Evolutionary conservation across 805 yeast species (phyloP), one percentile per base, ranked within the genome.

Genomic region (Saccharomycopsis oosterbeekiorum): DNA sequence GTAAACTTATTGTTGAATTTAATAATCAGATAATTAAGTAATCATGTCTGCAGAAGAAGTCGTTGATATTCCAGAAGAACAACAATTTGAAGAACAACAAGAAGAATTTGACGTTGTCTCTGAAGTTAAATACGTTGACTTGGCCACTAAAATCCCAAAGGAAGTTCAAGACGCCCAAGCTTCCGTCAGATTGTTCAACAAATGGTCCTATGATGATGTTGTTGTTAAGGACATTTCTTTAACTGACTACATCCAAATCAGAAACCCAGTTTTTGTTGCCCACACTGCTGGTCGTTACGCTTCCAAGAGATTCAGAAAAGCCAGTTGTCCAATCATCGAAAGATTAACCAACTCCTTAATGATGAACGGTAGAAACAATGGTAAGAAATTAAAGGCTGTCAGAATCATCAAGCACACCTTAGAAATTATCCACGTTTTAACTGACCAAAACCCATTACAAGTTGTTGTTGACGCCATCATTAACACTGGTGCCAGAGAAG

Each of bases 301-400:
- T 75, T 79, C 89, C 82, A 94, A 94, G 90, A 92, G 99, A 83
- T 94, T 94, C 89, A 92, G 98, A 88, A 94, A 94, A 88, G 94
- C 98, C 71, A 99, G 94, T 85, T 92, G 97, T 84, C 98, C 98
- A 76, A 87, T 94, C 79, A 80, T 94, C 73, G 99, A 94, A 88
- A 93, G 99, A 86, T 85, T 94, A 80, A 93, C 98, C 82, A 93
- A 94, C 93, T 88, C 99, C 69, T 85, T 94, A 78, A 94, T 94
- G 99, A 94, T 94, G 99, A 92, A 94, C 88, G 99, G 99, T 85
- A 93, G 98, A 86, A 94, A 94, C 96, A 94, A 96, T 88, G 99
- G 99, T 87, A 94, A 94, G 88, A 94, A 94, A 85, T 89, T 96
- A 80, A 92, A 93, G 89, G 99, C 99, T 74, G 98, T 94, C 73